These are phyloP conservation scores for Dichomitus squalens DNA, from an alignment of 1,284 basidiomycete species.

Conservation along the genomic window DNA sequence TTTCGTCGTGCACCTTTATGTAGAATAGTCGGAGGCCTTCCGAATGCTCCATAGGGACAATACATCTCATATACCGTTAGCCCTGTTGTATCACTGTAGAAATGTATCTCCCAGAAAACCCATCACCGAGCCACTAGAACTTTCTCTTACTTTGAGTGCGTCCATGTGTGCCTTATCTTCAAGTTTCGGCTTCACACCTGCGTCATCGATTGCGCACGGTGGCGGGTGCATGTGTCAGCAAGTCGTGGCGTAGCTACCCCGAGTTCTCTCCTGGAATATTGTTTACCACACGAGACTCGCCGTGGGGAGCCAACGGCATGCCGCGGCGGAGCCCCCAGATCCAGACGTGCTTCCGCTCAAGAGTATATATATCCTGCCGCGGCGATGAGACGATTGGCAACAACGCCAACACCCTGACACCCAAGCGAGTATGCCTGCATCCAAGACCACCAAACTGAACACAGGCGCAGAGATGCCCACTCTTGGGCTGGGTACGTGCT, in stretches of 20 bases:
- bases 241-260: background rate
- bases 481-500: slow-evolving; percentile 65
- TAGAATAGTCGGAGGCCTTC: too few relatives aligned
- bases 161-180: background rate
- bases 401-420: too few relatives aligned
- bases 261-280: too few relatives aligned
- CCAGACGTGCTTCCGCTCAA: background rate
- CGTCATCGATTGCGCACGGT: background rate
- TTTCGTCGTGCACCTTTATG: background rate
- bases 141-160: too few relatives aligned
- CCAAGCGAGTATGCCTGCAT: slow-evolving; percentile 28
- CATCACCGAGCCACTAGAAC: too few relatives aligned
- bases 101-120: too few relatives aligned
- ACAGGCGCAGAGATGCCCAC: slow-evolving; percentile 76
- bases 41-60: too few relatives aligned
- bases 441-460: slow-evolving; percentile 60
- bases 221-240: background rate
- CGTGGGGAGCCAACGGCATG: background rate
- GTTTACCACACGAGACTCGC: background rate
- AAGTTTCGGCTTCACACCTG: background rate
- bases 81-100: too few relatives aligned
- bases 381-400: too few relatives aligned
- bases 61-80: too few relatives aligned
- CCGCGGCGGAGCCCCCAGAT: background rate
- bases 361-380: background rate